These are phyloP conservation scores for Typha latifolia DNA, from an alignment of 176 grass and related monocot genomes.

Conservation along the genomic window DNA sequence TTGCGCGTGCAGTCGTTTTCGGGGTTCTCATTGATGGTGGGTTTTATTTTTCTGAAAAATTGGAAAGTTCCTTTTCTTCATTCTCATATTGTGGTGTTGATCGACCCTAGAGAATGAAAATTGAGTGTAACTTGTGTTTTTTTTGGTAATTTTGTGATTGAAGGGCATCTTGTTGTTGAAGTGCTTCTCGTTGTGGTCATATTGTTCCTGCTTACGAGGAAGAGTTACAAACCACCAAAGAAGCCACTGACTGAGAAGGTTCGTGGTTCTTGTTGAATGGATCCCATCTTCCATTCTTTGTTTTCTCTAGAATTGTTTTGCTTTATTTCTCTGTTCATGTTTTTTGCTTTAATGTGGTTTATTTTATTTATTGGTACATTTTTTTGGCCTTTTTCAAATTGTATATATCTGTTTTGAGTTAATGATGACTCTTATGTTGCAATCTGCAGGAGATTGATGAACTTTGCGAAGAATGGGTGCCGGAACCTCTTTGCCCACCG, in stretches of 20 bases:
- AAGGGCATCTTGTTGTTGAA: slow-evolving; percentile 92
- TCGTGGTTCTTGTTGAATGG: slow-evolving; percentile 4
- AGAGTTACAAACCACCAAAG: slow-evolving; percentile 94
- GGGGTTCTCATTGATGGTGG: slow-evolving; percentile 86
- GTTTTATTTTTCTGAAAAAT: slow-evolving; percentile 7
- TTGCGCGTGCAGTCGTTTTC: slow-evolving; percentile 70
- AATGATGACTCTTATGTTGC: slow-evolving; percentile 6
- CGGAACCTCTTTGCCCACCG: slow-evolving; percentile 73
- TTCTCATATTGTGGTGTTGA: neutral
- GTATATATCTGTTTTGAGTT: too few species aligned
- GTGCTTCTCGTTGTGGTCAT: slow-evolving; percentile 79
- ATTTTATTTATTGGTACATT: neutral
- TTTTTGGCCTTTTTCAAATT: neutral
- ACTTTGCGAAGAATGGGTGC: slow-evolving; percentile 87
- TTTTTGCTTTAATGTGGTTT: neutral
- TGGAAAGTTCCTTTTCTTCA: neutral
- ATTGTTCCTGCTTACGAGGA: slow-evolving; percentile 84
- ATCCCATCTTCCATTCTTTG: neutral
- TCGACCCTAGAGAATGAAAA: neutral
- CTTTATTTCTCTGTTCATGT: neutral
- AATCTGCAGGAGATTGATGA: slow-evolving; percentile 80
- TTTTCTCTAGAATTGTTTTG: too few species aligned
- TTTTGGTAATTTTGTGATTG: slow-evolving; percentile 16
- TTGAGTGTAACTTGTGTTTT: slow-evolving; percentile 18
- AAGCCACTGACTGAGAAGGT: slow-evolving; percentile 90